phyloP scores from a whole-genome alignment of 352 stramenopile genomes.

The Globisporangium takayamanum region DNA sequence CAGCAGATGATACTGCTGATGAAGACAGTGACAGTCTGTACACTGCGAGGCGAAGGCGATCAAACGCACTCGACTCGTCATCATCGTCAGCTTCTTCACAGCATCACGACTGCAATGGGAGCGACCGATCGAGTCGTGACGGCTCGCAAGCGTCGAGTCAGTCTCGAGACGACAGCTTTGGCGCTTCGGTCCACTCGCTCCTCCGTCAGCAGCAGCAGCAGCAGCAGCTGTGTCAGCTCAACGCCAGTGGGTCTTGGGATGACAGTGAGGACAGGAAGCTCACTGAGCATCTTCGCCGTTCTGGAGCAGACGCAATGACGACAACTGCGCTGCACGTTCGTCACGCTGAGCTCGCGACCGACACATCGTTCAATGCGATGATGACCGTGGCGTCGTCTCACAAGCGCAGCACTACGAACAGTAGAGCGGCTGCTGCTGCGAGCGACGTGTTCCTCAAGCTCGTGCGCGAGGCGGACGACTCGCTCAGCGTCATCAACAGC shows the following conservation, averaged over 20 bases:
- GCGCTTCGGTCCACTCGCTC: constrained; percentile 6
- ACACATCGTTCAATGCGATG: too few relatives aligned
- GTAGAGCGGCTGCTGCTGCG: background rate
- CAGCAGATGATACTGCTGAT: too few relatives aligned
- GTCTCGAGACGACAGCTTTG: constrained; percentile 2
- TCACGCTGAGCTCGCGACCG: background rate
- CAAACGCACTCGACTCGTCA: background rate
- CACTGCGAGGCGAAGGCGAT: background rate
- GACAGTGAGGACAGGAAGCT: background rate
- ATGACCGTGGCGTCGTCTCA: background rate
- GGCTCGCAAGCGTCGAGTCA: background rate
- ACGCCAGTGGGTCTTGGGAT: background rate
- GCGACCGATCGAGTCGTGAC: background rate
- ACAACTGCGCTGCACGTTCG: background rate
- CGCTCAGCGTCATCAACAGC: constrained; percentile 63
- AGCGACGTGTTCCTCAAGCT: constrained; percentile 32
- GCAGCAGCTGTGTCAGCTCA: background rate
- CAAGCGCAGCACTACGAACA: background rate
- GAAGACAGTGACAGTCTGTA: background rate
- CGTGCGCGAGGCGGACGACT: constrained; percentile 55
- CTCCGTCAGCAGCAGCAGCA: constrained; percentile 8
- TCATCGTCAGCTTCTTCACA: background rate
- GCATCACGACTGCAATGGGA: background rate
- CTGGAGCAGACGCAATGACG: background rate
- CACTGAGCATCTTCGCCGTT: too few relatives aligned